Percentiles rank a stretch among this genome's conserved stretches.
These are phyloP conservation scores for Candida incommunis DNA, from an alignment of 805 yeast species.

Conservation along the genomic window DNA sequence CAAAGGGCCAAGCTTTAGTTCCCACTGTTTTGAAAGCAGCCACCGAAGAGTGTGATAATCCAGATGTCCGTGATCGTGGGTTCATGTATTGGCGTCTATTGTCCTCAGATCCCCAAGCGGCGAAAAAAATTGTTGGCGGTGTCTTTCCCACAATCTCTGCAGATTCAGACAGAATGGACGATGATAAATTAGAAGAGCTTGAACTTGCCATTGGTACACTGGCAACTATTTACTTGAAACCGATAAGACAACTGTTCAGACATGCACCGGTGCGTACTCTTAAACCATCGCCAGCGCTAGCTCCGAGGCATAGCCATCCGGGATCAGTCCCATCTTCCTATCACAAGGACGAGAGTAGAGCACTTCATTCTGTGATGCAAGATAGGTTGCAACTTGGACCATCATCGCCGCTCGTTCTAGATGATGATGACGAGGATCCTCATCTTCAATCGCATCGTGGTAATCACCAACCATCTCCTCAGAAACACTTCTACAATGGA, in stretches of 20 bases:
- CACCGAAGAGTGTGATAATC: constrained; percentile 63
- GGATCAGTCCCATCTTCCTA: background rate
- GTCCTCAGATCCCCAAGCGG: constrained; percentile 33
- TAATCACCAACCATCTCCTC: background rate
- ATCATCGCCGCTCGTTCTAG: background rate
- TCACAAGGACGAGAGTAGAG: background rate
- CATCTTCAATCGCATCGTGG: background rate
- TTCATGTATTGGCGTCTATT: constrained; percentile 74
- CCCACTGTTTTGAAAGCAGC: constrained; percentile 47
- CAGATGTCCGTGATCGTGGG: constrained; percentile 79
- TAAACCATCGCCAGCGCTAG: constrained; percentile 12
- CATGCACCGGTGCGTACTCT: constrained; percentile 14
- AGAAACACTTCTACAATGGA: background rate
- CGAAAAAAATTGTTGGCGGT: constrained; percentile 43
- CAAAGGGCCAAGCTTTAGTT: constrained; percentile 40
- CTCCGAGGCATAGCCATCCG: constrained; percentile 8
- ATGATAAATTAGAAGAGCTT: constrained; percentile 59
- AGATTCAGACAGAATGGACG: constrained; percentile 58
- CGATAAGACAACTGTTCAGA: constrained; percentile 69
- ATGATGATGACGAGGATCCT: background rate
- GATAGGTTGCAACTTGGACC: background rate
- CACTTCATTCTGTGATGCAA: background rate
- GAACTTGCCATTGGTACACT: constrained; percentile 71
- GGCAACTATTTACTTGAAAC: constrained; percentile 74
- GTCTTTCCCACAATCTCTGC: constrained; percentile 48